These are phyloP conservation scores for Aspergillus sp. DNA, from an alignment of 2,329 filamentous ascomycete species.

Conservation along the genomic window DNA sequence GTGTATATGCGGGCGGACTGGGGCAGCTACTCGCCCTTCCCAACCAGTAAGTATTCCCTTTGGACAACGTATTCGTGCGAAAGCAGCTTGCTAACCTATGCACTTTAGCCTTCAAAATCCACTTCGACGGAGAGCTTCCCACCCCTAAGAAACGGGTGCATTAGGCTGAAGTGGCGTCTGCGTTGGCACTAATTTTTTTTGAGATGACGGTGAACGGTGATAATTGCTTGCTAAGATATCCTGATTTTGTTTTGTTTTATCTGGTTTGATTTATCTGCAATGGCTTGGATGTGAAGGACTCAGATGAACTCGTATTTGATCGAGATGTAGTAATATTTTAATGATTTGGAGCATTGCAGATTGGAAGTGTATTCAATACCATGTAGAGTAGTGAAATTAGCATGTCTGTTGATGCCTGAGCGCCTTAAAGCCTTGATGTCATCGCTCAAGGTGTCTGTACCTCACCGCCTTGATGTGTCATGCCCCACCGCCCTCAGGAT, in stretches of 20 bases:
- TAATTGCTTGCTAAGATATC: slow-evolving; percentile 9
- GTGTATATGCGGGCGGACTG: slow-evolving; percentile 68
- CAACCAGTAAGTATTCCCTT: slow-evolving; percentile 36
- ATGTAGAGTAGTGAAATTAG: too few species aligned
- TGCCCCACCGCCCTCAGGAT: background rate
- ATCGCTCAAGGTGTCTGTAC: background rate
- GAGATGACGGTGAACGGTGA: background rate
- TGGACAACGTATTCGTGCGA: background rate
- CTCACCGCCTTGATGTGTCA: background rate
- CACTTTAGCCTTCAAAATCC: slow-evolving; percentile 43
- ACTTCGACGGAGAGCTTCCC: slow-evolving; percentile 42
- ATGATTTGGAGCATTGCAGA: background rate
- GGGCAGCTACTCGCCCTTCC: slow-evolving; percentile 56
- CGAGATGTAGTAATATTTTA: background rate
- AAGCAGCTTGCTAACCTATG: slow-evolving; percentile 15
- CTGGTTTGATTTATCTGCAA: background rate
- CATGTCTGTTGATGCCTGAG: too few species aligned
- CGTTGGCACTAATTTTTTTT: background rate
- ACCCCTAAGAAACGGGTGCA: slow-evolving; percentile 17
- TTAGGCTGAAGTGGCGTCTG: background rate
- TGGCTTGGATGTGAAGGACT: background rate
- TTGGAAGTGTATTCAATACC: too few species aligned
- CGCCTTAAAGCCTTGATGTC: background rate
- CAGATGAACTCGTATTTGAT: background rate
- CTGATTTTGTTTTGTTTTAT: background rate